Conservation (phyloP, 768 basidiomycete genomes). For the Rhizopogon sp. region DNA sequence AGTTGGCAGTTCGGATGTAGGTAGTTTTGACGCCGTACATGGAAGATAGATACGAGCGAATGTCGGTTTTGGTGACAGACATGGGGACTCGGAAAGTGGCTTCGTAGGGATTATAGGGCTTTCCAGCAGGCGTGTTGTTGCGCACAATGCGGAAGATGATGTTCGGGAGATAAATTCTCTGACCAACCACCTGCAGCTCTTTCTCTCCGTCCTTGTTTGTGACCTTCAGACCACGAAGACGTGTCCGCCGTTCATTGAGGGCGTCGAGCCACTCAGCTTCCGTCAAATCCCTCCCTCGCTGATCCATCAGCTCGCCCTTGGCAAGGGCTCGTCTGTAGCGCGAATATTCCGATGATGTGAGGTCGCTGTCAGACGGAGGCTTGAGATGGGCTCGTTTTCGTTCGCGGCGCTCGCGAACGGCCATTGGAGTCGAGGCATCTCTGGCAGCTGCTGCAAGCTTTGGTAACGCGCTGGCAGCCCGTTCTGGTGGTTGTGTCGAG, state of each 20-base stretch:
- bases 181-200: constrained; percentile 61
- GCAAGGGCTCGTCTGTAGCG: constrained; percentile 56
- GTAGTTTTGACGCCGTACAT: constrained; percentile 89
- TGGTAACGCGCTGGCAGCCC: constrained; percentile 58
- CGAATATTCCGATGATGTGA: constrained; percentile 61
- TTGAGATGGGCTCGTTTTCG: constrained; percentile 39
- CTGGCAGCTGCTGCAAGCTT: constrained; percentile 43
- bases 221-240: constrained; percentile 60
- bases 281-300: constrained; percentile 33
- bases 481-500: constrained; percentile 36
- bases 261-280: constrained; percentile 56
- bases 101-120: constrained; percentile 90
- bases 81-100: constrained; percentile 92
- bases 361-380: constrained; percentile 38
- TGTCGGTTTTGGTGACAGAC: constrained; percentile 87
- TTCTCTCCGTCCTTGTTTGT: constrained; percentile 34
- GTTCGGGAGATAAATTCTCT: constrained; percentile 88
- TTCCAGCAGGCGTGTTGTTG: constrained; percentile 69
- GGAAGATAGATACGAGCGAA: constrained; percentile 78
- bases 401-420: constrained; percentile 64
- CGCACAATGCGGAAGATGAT: constrained; percentile 76
- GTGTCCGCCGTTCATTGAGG: constrained; percentile 53
- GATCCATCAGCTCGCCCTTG: constrained; percentile 41
- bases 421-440: constrained; percentile 66
- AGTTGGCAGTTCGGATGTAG: constrained; percentile 95